Evolutionary conservation across 495 filamentous ascomycete genomes (phyloP).

Genomic region (Hypoxylon trugodes): DNA sequence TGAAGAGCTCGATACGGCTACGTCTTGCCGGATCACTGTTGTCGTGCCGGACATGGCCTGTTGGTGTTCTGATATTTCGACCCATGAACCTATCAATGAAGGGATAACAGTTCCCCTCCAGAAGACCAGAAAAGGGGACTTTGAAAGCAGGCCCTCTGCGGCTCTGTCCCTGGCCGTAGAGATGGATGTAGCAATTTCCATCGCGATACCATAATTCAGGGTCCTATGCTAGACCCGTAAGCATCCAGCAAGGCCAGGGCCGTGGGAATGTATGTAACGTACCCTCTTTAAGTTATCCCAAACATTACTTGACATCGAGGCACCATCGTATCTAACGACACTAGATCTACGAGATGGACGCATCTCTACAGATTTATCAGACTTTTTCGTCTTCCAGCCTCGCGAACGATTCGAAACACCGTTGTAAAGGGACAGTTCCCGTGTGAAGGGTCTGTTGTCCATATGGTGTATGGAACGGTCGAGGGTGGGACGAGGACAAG

Average conservation of each 20-base stretch:
- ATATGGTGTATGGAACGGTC: not conserved
- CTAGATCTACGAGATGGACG: constrained; percentile 29
- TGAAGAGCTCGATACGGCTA: constrained; percentile 64
- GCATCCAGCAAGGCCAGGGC: not conserved
- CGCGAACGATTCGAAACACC: constrained; percentile 35
- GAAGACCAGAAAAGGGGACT: constrained; percentile 59
- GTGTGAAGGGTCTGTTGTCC: not conserved
- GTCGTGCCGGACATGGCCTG: constrained; percentile 22
- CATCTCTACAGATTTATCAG: constrained; percentile 32
- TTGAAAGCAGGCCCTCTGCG: constrained; percentile 67
- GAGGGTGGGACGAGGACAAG: not conserved
- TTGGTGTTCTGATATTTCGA: constrained; percentile 31
- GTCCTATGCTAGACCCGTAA: constrained; percentile 52
- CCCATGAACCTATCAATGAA: constrained; percentile 61
- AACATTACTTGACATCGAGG: constrained; percentile 51
- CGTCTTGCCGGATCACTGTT: constrained; percentile 27
- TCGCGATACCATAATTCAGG: constrained; percentile 68
- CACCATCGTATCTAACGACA: constrained; percentile 66
- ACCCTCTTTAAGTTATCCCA: constrained; percentile 66
- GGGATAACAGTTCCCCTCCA: constrained; percentile 58
- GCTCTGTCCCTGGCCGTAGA: constrained; percentile 67
- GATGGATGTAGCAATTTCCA: constrained; percentile 69
- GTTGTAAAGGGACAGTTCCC: constrained; percentile 35
- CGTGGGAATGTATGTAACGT: constrained; percentile 30
- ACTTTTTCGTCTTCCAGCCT: constrained; percentile 39